Percentiles rank a stretch among this genome's conserved stretches.
Conservation (phyloP, 1,284 basidiomycete genomes). For the Bjerkandera adusta region DNA sequence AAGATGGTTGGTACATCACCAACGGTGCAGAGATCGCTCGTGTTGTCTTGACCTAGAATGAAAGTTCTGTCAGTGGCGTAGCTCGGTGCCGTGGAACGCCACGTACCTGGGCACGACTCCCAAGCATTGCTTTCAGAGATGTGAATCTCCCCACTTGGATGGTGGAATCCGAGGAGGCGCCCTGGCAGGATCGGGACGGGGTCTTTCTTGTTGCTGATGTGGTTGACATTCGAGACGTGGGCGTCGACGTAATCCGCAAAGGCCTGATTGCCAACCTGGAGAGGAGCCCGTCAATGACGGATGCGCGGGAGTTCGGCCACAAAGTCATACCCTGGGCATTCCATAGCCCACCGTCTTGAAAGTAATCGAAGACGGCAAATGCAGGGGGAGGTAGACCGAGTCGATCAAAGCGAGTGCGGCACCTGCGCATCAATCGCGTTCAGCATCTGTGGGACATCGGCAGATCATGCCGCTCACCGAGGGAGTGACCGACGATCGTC, state of each 20-base stretch:
- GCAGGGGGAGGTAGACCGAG: conserved; percentile 39
- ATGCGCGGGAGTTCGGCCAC: too few relatives aligned
- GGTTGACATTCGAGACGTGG: conserved; percentile 23
- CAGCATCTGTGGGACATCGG: conserved; percentile 67
- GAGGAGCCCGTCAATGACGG: too few relatives aligned
- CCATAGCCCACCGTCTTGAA: conserved; percentile 44
- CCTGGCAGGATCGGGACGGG: conserved; percentile 32
- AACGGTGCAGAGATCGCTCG: conserved; percentile 45
- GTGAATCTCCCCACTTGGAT: conserved; percentile 16
- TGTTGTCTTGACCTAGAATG: conserved; percentile 51
- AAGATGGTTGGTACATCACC: conserved; percentile 52
- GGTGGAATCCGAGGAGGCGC: conserved; percentile 26
- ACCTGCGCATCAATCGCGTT: conserved; percentile 71
- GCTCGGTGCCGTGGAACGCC: too few relatives aligned
- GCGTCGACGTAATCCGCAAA: conserved; percentile 57
- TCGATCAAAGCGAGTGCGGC: conserved; percentile 43
- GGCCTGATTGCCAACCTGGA: conserved; percentile 49
- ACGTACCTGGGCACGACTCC: conserved; percentile 36
- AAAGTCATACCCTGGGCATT: conserved; percentile 46
- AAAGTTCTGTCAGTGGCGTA: not conserved
- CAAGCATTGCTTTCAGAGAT: conserved; percentile 12
- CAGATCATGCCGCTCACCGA: conserved; percentile 30
- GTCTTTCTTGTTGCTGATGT: conserved; percentile 31
- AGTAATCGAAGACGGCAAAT: conserved; percentile 35
- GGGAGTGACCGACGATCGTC: conserved; percentile 38